These are phyloP conservation scores for Solanum hybrid DNA, from an alignment of 305 asterid species.

Conservation along the genomic window DNA sequence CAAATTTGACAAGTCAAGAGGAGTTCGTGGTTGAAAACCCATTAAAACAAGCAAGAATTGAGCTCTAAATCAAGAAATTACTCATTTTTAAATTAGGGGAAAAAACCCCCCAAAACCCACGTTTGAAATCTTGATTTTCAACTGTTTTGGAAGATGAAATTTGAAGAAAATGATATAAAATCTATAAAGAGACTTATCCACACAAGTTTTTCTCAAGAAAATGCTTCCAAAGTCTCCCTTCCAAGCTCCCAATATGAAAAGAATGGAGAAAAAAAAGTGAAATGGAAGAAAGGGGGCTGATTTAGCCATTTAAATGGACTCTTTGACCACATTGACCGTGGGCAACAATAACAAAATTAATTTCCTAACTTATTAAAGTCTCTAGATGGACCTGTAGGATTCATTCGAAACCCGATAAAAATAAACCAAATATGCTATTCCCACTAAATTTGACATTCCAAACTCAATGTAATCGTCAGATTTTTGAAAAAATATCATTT, in stretches of 20 bases:
- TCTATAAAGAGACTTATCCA: background rate
- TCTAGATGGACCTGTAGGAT: background rate
- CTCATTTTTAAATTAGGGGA: background rate
- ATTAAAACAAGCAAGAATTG: background rate
- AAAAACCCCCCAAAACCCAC: background rate
- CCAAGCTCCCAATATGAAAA: background rate
- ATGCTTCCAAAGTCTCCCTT: background rate
- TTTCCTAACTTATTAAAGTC: background rate
- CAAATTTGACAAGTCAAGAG: background rate
- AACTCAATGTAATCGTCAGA: background rate
- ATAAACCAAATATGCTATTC: background rate
- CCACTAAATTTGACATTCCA: background rate
- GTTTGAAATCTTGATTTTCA: background rate
- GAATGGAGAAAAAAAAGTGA: background rate
- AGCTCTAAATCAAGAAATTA: background rate
- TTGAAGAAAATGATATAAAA: background rate
- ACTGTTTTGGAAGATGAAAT: background rate
- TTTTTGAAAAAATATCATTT: background rate
- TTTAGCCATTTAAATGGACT: background rate
- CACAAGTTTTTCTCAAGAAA: background rate
- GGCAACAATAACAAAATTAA: background rate
- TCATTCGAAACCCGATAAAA: background rate
- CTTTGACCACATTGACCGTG: background rate
- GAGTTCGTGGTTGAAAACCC: background rate
- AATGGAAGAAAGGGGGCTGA: background rate